A percentile compares a stretch with the other conserved stretches of the same genome.
Conservation (phyloP, 768 basidiomycete genomes). For the Russula earlei region DNA sequence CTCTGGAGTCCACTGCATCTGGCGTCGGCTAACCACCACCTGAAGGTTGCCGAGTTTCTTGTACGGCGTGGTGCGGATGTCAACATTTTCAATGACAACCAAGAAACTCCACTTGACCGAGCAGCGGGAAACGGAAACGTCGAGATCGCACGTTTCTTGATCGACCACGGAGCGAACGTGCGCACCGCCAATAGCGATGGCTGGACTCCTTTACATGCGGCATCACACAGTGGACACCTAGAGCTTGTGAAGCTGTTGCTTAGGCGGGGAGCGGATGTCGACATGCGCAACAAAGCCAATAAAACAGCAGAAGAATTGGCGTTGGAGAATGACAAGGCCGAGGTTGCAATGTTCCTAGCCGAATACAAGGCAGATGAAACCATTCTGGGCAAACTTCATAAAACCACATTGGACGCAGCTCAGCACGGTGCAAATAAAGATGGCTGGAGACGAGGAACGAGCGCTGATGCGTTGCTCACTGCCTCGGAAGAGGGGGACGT, state of each 20-base stretch:
- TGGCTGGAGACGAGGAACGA: too few relatives aligned
- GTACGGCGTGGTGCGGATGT: neutral
- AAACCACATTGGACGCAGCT: neutral
- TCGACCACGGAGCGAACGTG: constrained; percentile 7
- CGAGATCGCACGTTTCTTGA: neutral
- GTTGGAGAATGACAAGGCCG: neutral
- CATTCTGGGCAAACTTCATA: neutral
- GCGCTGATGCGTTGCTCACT: neutral
- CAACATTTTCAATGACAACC: neutral
- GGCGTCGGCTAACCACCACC: neutral
- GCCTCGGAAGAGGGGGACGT: neutral
- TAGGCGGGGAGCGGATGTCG: neutral
- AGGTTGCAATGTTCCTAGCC: neutral
- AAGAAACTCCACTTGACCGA: constrained; percentile 1
- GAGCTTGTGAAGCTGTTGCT: neutral
- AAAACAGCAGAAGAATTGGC: neutral
- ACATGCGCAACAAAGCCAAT: neutral
- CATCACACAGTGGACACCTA: neutral
- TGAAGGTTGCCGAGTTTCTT: neutral
- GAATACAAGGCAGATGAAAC: neutral
- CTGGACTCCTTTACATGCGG: constrained; percentile 1
- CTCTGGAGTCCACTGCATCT: neutral
- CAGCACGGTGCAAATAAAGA: neutral
- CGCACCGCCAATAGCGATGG: neutral
- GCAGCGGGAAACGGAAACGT: neutral